phyloP scores from a whole-genome alignment of 441 rosid species.

The Francoa sonchifolia region DNA sequence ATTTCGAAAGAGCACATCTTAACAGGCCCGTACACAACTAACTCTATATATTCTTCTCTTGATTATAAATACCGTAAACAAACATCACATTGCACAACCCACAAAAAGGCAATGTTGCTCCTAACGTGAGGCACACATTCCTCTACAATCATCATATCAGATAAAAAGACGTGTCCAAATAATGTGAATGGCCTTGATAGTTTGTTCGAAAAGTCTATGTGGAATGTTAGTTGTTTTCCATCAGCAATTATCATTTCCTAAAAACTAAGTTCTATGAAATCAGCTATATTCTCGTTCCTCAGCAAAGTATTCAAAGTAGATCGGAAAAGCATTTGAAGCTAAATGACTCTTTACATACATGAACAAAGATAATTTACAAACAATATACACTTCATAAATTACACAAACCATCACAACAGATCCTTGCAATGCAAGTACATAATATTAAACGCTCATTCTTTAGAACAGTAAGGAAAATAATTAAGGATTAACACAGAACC shows the following conservation, averaged over 20 bases:
- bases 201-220: no score
- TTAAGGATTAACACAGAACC: constrained; percentile 11
- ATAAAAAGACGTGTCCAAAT: no score
- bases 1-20: constrained; percentile 15
- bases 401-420: constrained; percentile 23
- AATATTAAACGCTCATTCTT: constrained; percentile 23
- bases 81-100: not conserved
- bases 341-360: constrained; percentile 19
- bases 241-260: no score
- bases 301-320: not conserved
- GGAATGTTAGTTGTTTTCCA: no score
- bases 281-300: no score
- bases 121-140: not conserved
- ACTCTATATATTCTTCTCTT: not conserved
- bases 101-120: not conserved
- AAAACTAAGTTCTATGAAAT: not conserved
- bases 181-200: no score
- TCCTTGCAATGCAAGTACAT: constrained; percentile 20
- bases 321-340: constrained; percentile 10
- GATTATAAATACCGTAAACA: not conserved
- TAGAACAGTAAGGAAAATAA: constrained; percentile 14
- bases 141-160: not conserved
- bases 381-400: constrained; percentile 48
- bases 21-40: constrained; percentile 17
- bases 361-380: constrained; percentile 32